Percentiles rank a stretch among this genome's conserved stretches.
phyloP scores from a whole-genome alignment of 2,329 filamentous ascomycete genomes.

The Ilyonectria robusta region DNA sequence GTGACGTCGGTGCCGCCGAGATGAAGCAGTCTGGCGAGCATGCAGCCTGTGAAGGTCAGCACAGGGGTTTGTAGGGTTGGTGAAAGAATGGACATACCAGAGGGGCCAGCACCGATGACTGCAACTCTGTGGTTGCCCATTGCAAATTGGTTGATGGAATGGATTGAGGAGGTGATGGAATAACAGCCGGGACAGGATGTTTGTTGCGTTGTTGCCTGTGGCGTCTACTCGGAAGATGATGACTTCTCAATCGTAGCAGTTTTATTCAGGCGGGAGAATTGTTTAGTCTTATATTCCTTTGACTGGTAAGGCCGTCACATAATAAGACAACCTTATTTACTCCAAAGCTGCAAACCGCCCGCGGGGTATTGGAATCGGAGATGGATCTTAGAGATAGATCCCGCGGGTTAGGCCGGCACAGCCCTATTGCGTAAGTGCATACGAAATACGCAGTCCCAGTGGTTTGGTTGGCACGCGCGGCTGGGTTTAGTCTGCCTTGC shows the following conservation, averaged over 20 bases:
- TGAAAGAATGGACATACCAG: slow-evolving; percentile 37
- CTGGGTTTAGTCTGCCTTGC: neutral
- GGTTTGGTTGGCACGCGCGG: neutral
- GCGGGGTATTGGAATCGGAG: slow-evolving; percentile 17
- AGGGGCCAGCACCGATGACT: slow-evolving; percentile 48
- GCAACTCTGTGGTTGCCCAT: slow-evolving; percentile 46
- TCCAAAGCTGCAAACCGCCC: neutral
- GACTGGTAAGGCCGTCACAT: neutral
- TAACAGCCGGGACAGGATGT: neutral
- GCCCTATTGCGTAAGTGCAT: slow-evolving; percentile 23
- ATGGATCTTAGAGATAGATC: slow-evolving; percentile 11
- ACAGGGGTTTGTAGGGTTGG: neutral
- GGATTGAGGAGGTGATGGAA: neutral
- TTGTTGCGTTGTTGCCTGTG: neutral
- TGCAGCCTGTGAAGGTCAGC: slow-evolving; percentile 42
- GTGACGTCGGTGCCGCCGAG: slow-evolving; percentile 61
- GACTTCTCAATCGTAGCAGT: neutral
- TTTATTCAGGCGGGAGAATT: neutral
- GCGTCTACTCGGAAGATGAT: neutral
- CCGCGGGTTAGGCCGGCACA: slow-evolving; percentile 35
- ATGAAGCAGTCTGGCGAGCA: slow-evolving; percentile 64
- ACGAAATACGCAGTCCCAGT: neutral
- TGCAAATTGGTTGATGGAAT: neutral
- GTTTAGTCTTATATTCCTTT: neutral
- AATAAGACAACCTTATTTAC: neutral